A percentile compares a stretch with the other conserved stretches of the same genome.
phyloP scores from a whole-genome alignment of 73 alveolate species.

The Tetrahymena malaccensis region DNA sequence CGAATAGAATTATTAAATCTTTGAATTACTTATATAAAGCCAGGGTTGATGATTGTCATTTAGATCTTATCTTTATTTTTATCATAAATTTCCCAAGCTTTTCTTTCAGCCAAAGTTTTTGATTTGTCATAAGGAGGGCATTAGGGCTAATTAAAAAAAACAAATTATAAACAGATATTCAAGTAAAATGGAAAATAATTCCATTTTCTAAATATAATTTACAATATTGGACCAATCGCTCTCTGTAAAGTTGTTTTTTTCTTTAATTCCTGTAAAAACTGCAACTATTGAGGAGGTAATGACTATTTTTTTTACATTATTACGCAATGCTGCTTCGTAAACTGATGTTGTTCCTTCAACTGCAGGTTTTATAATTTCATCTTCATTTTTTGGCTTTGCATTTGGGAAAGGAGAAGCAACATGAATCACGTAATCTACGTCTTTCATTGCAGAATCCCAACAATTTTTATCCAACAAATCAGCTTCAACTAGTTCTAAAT shows the following conservation, averaged over 20 bases:
- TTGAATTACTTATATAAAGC: neutral
- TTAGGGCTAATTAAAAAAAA: neutral
- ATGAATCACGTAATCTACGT: conserved; percentile 36
- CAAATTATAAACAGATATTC: neutral
- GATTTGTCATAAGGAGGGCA: neutral
- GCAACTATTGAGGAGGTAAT: conserved; percentile 46
- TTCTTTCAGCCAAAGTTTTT: neutral
- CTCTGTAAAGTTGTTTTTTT: neutral
- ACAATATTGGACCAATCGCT: neutral
- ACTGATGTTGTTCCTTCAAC: conserved; percentile 46
- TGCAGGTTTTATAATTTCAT: conserved; percentile 48
- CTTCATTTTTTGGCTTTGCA: conserved; percentile 16
- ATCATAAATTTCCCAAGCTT: conserved; percentile 1
- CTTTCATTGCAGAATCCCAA: conserved; percentile 20
- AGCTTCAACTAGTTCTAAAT: conserved; percentile 37
- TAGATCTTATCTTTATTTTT: neutral
- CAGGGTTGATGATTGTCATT: neutral
- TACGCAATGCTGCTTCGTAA: conserved; percentile 34
- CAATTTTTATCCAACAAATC: conserved; percentile 30
- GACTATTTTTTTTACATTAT: conserved; percentile 45
- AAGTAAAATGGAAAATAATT: no score
- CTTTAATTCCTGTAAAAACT: neutral
- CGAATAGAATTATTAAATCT: neutral
- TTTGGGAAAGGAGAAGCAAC: conserved; percentile 49
- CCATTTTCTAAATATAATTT: neutral